Conservation (phyloP, 257 asterid genomes). For the Jaltomata sinuosa region DNA sequence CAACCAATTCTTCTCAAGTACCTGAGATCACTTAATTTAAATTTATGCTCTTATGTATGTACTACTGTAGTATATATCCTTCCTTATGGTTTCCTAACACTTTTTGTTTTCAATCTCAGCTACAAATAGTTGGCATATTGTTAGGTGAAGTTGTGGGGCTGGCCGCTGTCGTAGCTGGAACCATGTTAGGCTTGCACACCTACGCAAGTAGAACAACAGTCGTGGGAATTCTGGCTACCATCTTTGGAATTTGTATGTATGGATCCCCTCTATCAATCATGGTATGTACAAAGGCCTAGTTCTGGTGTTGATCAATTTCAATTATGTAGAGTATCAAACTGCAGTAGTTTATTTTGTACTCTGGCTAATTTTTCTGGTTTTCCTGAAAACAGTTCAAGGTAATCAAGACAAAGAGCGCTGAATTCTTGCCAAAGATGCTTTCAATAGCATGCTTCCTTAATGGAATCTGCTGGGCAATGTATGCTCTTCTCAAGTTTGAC, state of each 20-base stretch:
- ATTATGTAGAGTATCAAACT: background rate
- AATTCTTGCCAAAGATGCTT: constrained; percentile 53
- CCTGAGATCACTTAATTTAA: background rate
- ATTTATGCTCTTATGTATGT: background rate
- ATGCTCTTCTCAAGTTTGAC: constrained; percentile 49
- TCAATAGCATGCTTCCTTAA: constrained; percentile 44
- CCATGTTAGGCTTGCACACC: constrained; percentile 26
- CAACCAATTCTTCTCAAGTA: background rate
- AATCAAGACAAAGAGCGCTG: constrained; percentile 32
- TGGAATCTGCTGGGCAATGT: constrained; percentile 44
- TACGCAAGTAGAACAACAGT: constrained; percentile 28
- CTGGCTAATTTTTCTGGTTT: background rate
- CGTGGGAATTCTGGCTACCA: constrained; percentile 37
- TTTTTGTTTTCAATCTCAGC: constrained; percentile 11
- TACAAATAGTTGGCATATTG: constrained; percentile 6
- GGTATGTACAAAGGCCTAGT: constrained; percentile 17
- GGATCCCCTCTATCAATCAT: constrained; percentile 53
- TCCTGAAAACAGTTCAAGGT: constrained; percentile 23
- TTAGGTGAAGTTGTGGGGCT: constrained; percentile 9
- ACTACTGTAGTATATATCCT: background rate
- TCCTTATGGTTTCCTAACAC: background rate
- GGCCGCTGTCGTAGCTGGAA: constrained; percentile 13
- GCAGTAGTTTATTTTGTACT: background rate
- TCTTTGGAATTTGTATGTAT: constrained; percentile 54
- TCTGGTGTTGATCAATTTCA: background rate